Conservation (phyloP, 768 basidiomycete species). For the Coprinellus aureogranulatus region DNA sequence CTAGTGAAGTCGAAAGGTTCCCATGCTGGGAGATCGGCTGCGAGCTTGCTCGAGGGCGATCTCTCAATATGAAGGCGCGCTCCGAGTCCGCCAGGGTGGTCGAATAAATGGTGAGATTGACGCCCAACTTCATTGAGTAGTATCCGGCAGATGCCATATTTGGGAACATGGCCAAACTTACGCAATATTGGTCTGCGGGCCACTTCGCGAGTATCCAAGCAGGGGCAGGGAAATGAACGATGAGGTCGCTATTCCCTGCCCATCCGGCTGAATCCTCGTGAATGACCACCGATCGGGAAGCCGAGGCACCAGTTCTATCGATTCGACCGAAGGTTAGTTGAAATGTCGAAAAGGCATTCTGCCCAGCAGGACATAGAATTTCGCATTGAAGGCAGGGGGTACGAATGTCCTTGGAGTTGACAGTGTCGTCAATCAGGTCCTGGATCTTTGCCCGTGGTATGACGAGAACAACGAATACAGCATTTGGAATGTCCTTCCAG, state of each 20-base stretch:
- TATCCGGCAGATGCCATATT: constrained; percentile 15
- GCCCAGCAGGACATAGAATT: constrained; percentile 8
- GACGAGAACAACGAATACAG: constrained; percentile 32
- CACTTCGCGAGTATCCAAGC: constrained; percentile 26
- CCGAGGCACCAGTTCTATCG: neutral
- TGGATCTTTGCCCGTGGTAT: constrained; percentile 33
- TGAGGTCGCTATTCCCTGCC: constrained; percentile 30
- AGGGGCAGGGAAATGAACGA: constrained; percentile 36
- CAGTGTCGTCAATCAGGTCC: constrained; percentile 13
- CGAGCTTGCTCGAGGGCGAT: constrained; percentile 19
- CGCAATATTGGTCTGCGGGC: constrained; percentile 12
- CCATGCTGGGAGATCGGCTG: constrained; percentile 11
- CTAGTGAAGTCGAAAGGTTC: neutral
- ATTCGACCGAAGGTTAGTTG: constrained; percentile 33
- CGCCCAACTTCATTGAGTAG: constrained; percentile 23
- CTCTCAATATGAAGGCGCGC: constrained; percentile 28
- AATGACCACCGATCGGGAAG: constrained; percentile 15
- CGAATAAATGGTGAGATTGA: constrained; percentile 23
- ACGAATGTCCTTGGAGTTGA: constrained; percentile 12
- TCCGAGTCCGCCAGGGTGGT: constrained; percentile 23
- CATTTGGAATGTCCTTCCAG: constrained; percentile 30
- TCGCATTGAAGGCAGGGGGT: constrained; percentile 38
- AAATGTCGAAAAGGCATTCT: constrained; percentile 33
- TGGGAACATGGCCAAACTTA: constrained; percentile 24
- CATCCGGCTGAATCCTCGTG: constrained; percentile 31